A percentile compares a stretch with the other conserved stretches of the same genome.
Evolutionary conservation across 129 eudicot species (phyloP).

Genomic region (Saposhnikovia divaricata): DNA sequence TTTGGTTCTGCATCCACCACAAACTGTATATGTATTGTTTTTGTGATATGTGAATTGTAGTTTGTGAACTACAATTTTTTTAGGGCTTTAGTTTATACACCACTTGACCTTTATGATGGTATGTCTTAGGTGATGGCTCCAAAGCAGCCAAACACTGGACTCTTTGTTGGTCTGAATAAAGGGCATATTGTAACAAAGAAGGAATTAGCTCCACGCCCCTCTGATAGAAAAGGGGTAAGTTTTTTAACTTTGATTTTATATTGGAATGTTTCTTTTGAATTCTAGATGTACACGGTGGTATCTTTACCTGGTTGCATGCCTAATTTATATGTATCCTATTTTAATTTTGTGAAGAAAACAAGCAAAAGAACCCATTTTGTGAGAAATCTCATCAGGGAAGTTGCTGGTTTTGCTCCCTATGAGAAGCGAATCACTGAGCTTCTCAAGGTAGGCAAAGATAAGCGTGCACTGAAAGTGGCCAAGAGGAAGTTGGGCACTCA

Average conservation of each 20-base stretch:
- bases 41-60: background rate
- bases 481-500: slow-evolving; percentile 32
- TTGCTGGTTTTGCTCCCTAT: slow-evolving; percentile 36
- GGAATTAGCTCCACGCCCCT: slow-evolving; percentile 28
- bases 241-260: background rate
- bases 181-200: slow-evolving; percentile 32
- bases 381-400: slow-evolving; percentile 23
- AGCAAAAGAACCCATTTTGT: slow-evolving; percentile 22
- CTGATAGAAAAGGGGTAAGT: slow-evolving; percentile 29
- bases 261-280: background rate
- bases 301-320: no score
- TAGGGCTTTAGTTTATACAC: background rate
- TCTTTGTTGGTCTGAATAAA: slow-evolving; percentile 32
- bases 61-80: background rate
- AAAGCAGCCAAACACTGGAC: slow-evolving; percentile 26
- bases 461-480: slow-evolving; percentile 30
- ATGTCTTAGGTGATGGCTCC: slow-evolving; percentile 20
- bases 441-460: slow-evolving; percentile 36
- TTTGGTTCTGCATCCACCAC: background rate
- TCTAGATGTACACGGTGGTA: background rate
- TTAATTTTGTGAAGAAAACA: slow-evolving; percentile 14
- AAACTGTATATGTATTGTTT: no score
- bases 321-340: background rate
- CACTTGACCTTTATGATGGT: background rate
- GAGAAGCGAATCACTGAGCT: slow-evolving; percentile 39